Conservation (phyloP, 495 filamentous ascomycete species). For the Cenococcum geophilum region DNA sequence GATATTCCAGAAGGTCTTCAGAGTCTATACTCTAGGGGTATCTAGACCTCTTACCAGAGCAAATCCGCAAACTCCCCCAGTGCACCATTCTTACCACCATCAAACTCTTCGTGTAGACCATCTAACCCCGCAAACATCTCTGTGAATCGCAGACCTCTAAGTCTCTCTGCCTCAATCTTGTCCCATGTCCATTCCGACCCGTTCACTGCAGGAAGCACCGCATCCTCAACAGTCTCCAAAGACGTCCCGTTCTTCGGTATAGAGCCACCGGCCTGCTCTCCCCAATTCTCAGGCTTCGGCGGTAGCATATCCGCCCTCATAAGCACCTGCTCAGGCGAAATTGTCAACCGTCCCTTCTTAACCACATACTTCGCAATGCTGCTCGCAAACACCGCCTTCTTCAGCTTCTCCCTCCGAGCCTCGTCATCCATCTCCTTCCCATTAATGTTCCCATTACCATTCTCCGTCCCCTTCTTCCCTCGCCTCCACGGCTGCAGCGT, state of each 20-base stretch:
- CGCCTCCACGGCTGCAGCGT: conserved; percentile 43
- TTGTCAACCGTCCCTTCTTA: conserved; percentile 79
- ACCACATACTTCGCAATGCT: conserved; percentile 82
- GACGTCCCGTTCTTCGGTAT: conserved; percentile 13
- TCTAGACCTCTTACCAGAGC: conserved; percentile 21
- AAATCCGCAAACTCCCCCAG: conserved; percentile 40
- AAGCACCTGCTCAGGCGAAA: conserved; percentile 73
- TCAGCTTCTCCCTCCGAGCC: conserved; percentile 37
- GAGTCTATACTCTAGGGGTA: too few relatives aligned
- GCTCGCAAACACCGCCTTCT: conserved; percentile 56
- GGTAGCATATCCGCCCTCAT: conserved; percentile 63
- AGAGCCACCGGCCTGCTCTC: not conserved
- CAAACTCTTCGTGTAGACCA: conserved; percentile 37
- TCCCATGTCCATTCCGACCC: conserved; percentile 40
- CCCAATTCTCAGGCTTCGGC: conserved; percentile 38
- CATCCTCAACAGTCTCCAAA: conserved; percentile 7
- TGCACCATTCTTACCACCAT: conserved; percentile 31
- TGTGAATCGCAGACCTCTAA: conserved; percentile 36
- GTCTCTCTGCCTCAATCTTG: conserved; percentile 37
- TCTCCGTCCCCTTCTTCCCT: conserved; percentile 34
- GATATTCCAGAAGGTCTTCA: too few relatives aligned
- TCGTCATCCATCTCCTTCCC: conserved; percentile 41
- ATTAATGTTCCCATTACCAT: conserved; percentile 18
- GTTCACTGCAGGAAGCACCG: conserved; percentile 12
- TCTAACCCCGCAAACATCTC: conserved; percentile 36